Base-by-base conservation (phyloP, 768 basidiomycete species). In the Kwoniella pini region DNA sequence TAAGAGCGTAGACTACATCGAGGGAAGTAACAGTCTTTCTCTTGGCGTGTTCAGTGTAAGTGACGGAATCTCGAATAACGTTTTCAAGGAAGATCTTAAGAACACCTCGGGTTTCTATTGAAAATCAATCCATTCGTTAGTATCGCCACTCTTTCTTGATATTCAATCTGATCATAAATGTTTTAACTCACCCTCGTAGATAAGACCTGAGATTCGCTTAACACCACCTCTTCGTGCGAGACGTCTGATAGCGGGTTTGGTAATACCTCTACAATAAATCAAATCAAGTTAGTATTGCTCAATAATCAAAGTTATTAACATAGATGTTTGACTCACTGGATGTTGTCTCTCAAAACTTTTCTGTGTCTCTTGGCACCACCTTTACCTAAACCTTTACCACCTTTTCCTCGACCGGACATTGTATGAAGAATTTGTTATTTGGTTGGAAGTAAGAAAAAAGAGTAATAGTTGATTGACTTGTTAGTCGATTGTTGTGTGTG, bases 141-240 rank as follows among this genome's bases (percentile, higher is more conserved):
- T n/a, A n/a, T n/a, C n/a, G n/a, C n/a, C n/a, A n/a, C n/a, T n/a
- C n/a, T n/a, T n/a, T n/a, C n/a, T n/a, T n/a, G n/a, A n/a, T n/a
- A n/a, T n/a, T n/a, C n/a, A n/a, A n/a, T n/a, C n/a, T n/a, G n/a
- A n/a, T n/a, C n/a, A n/a, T n/a, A n/a, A n/a, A n/a, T n/a, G n/a
- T n/a, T n/a, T n/a, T n/a, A n/a, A 54, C 60, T 45, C 17, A 68
- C 67, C 92, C 78, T 94, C 91, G 81, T 95, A 93, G 82, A 94
- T 92, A 65, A 92, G 64, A 56, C 77, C 77, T 51, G 77, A 78
- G 63, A 77, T 77, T 67, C 76, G 75, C 85, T 96, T 94, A 75
- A 95, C 92, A 89, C 94, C 93, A 75, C 93, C 91, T 85, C 92
- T 88, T 79, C 90, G 90, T 54, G 92, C 92, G 57, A 97, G 89